phyloP scores from a whole-genome alignment of 352 stramenopile genomes.

The Globisporangium iwayamae region DNA sequence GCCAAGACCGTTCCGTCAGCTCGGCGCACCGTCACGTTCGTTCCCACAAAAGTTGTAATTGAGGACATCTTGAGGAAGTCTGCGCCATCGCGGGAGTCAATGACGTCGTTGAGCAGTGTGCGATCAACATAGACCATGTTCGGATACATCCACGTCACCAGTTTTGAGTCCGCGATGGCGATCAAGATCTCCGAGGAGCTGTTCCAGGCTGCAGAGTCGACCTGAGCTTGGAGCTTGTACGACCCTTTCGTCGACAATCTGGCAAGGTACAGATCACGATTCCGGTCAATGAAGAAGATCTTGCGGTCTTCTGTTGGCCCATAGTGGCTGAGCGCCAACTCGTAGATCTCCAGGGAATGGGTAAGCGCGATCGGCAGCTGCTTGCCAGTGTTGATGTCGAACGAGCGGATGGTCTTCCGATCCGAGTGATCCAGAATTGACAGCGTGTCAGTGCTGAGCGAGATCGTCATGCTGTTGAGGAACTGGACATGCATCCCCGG shows the following conservation, averaged over 20 bases:
- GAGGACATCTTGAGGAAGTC: conserved; percentile 85
- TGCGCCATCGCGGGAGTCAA: conserved; percentile 67
- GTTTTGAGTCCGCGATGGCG: conserved; percentile 84
- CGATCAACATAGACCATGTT: conserved; percentile 90
- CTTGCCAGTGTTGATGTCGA: conserved; percentile 86
- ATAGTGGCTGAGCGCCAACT: conserved; percentile 83
- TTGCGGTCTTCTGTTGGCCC: conserved; percentile 73
- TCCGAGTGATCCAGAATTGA: conserved; percentile 88
- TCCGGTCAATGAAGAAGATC: conserved; percentile 87
- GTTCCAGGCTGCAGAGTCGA: conserved; percentile 90
- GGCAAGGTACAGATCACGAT: conserved; percentile 85
- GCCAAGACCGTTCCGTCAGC: conserved; percentile 86
- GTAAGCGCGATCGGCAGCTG: conserved; percentile 54
- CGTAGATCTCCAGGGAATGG: conserved; percentile 75
- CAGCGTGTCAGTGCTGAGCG: conserved; percentile 84
- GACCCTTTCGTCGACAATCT: conserved; percentile 46
- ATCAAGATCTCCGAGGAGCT: conserved; percentile 85
- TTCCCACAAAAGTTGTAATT: conserved; percentile 87
- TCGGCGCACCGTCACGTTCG: conserved; percentile 80
- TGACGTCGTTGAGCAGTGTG: conserved; percentile 82
- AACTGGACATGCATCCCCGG: conserved; percentile 86
- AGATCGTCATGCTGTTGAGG: conserved; percentile 80
- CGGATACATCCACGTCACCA: conserved; percentile 90
- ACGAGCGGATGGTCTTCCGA: conserved; percentile 86
- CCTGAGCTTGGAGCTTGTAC: conserved; percentile 89